Evolutionary conservation across 768 basidiomycete species (phyloP).

Genomic region (Hysterangium stoloniferum): DNA sequence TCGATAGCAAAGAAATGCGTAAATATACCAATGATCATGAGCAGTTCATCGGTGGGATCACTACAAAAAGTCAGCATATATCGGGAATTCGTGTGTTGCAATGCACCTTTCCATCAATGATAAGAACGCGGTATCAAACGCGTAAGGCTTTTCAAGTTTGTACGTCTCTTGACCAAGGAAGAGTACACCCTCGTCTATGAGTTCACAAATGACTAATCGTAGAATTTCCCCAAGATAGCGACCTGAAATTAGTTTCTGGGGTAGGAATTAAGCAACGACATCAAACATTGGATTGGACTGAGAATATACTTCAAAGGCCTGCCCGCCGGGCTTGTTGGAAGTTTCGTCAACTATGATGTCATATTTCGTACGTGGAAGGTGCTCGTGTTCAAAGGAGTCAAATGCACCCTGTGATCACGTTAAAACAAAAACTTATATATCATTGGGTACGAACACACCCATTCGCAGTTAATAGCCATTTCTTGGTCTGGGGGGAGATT

Average conservation of each 20-base stretch:
- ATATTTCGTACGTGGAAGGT: constrained; percentile 92
- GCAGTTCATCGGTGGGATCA: constrained; percentile 92
- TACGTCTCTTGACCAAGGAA: constrained; percentile 99
- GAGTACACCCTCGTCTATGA: constrained; percentile 93
- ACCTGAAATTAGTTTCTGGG: constrained; percentile 90
- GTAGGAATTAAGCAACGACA: constrained; percentile 14
- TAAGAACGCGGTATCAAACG: constrained; percentile 93
- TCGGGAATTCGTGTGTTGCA: not conserved
- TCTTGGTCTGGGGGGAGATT: constrained; percentile 55
- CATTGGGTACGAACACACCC: constrained; percentile 42
- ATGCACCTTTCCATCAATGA: constrained; percentile 89
- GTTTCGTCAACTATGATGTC: constrained; percentile 86
- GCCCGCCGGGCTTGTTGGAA: constrained; percentile 95
- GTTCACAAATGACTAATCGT: constrained; percentile 88
- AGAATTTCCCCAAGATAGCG: constrained; percentile 95
- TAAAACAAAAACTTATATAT: not conserved
- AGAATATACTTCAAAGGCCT: constrained; percentile 72
- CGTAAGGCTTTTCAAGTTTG: constrained; percentile 91
- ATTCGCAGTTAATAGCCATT: constrained; percentile 98
- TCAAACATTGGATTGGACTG: not conserved
- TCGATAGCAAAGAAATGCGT: constrained; percentile 95
- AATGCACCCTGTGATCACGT: constrained; percentile 71
- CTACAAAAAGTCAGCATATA: constrained; percentile 30
- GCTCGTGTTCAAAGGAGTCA: constrained; percentile 91
- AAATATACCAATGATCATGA: constrained; percentile 97